Conservation (phyloP, 2,329 filamentous ascomycete genomes). For the Ceratocystis lukuohia region DNA sequence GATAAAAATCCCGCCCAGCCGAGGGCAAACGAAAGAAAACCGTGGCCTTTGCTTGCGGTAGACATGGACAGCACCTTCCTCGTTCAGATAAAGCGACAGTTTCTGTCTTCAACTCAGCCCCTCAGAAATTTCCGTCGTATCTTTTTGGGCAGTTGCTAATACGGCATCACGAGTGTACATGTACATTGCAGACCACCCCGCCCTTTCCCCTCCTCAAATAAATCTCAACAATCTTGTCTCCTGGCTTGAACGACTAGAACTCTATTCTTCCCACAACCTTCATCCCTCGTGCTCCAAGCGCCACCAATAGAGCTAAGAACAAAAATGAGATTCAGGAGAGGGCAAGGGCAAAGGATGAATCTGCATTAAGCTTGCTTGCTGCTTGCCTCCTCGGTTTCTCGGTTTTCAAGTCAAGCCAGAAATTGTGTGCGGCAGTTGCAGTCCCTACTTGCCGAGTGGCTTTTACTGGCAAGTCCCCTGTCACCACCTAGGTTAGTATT, state of each 20-base stretch:
- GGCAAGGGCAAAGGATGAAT: neutral
- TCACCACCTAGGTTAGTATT: conserved; percentile 1
- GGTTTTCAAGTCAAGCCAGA: neutral
- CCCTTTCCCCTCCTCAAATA: neutral
- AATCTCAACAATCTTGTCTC: neutral
- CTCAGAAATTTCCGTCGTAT: neutral
- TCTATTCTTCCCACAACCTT: conserved; percentile 1
- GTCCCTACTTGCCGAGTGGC: conserved; percentile 4
- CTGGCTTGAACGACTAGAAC: neutral
- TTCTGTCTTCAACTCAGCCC: neutral
- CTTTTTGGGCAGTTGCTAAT: neutral
- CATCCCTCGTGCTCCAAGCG: conserved; percentile 1
- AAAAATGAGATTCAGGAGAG: neutral
- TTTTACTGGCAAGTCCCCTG: neutral
- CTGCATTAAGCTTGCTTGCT: neutral
- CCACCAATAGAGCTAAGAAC: neutral
- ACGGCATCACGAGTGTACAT: neutral
- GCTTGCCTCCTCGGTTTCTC: neutral
- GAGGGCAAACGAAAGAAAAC: neutral
- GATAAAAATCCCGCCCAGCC: neutral
- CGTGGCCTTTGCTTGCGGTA: neutral
- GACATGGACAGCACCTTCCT: neutral
- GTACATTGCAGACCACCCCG: neutral
- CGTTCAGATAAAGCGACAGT: neutral
- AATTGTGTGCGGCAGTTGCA: neutral